Conservation (phyloP, 176 grass and related monocot species). For the Hordeum marinum region DNA sequence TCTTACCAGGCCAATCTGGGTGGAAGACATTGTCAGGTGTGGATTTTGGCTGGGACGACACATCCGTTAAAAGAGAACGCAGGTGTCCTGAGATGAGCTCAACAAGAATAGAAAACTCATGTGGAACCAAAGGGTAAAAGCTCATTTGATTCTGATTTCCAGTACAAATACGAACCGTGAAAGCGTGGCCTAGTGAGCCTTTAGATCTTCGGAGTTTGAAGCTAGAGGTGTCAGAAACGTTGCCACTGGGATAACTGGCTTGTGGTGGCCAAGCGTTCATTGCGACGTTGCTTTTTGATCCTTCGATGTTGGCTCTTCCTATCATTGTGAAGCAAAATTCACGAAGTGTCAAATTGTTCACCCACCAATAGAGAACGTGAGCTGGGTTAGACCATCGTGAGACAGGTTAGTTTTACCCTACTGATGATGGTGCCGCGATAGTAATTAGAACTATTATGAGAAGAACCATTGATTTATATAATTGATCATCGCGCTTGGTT, state of each 20-base stretch:
- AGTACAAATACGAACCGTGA: slow-evolving; percentile 58
- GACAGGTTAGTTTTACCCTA: too few species aligned
- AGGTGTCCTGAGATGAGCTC: slow-evolving; percentile 69
- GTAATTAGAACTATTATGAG: too few species aligned
- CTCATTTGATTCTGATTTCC: slow-evolving; percentile 68
- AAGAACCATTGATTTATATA: neutral
- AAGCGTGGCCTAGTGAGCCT: slow-evolving; percentile 65
- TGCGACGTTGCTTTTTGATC: too few species aligned
- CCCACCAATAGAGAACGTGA: too few species aligned
- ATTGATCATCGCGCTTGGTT: slow-evolving; percentile 37
- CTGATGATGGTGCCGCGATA: too few species aligned
- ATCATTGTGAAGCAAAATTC: too few species aligned
- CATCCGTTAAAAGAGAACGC: slow-evolving; percentile 59
- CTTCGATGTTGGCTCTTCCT: too few species aligned
- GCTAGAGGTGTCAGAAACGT: slow-evolving; percentile 28
- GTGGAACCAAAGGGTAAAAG: slow-evolving; percentile 77
- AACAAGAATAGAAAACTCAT: slow-evolving; percentile 61
- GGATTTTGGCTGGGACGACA: slow-evolving; percentile 46
- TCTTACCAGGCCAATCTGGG: slow-evolving; percentile 10
- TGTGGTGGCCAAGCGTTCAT: slow-evolving; percentile 56
- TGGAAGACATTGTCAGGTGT: slow-evolving; percentile 71
- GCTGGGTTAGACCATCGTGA: too few species aligned
- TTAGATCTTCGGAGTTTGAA: slow-evolving; percentile 47
- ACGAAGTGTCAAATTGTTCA: too few species aligned
- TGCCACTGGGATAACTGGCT: slow-evolving; percentile 71